Conservation (phyloP, 2,329 filamentous ascomycete species). For the Aspergillus costaricaensis region DNA sequence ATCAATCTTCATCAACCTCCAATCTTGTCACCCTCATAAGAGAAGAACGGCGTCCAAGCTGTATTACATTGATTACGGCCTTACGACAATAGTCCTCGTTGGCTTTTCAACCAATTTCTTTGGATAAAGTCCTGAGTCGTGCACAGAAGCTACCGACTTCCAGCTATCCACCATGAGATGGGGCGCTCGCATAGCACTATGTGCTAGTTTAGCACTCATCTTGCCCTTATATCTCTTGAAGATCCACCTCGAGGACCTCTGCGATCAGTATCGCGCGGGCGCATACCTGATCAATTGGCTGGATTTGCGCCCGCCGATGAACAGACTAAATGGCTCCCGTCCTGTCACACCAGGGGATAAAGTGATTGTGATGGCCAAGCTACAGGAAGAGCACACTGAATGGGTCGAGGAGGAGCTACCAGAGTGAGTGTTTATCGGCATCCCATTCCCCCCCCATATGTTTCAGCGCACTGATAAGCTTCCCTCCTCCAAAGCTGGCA, state of each 20-base stretch:
- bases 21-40: background rate
- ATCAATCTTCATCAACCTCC: background rate
- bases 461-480: background rate
- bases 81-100: background rate
- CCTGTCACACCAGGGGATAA: conserved; percentile 34
- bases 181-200: conserved; percentile 31
- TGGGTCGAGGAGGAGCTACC: conserved; percentile 51
- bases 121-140: background rate
- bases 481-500: conserved; percentile 41
- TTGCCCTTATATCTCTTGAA: conserved; percentile 36
- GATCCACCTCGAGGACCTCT: conserved; percentile 35
- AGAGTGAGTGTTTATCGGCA: conserved; percentile 48
- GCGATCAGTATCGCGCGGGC: conserved; percentile 39
- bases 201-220: conserved; percentile 25
- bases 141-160: background rate
- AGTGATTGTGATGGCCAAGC: conserved; percentile 48
- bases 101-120: background rate
- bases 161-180: conserved; percentile 31
- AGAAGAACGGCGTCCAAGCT: background rate
- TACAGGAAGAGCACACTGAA: conserved; percentile 45
- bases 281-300: conserved; percentile 38
- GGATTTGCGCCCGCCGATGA: conserved; percentile 20
- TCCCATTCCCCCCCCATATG: no score
- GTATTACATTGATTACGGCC: background rate
- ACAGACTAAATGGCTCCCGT: background rate